phyloP scores from a whole-genome alignment of 2,329 filamentous ascomycete species.

The Colletotrichum lentis region DNA sequence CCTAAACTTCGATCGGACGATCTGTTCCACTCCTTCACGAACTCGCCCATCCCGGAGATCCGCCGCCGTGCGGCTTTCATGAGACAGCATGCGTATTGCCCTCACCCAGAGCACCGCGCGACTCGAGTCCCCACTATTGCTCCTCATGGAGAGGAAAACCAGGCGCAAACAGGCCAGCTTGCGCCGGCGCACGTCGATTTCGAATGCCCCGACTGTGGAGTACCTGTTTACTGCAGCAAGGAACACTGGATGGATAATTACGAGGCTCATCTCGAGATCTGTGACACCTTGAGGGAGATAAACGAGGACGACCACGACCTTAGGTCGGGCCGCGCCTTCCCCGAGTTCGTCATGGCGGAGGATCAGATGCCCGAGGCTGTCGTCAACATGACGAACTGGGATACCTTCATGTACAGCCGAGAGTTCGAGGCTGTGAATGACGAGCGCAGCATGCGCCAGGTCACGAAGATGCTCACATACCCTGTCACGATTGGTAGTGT shows the following conservation, averaged over 20 bases:
- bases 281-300: slow-evolving; percentile 88
- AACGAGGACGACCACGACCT: slow-evolving; percentile 99
- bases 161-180: slow-evolving; percentile 61
- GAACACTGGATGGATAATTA: slow-evolving; percentile 97
- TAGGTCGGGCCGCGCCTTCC: slow-evolving; percentile 87
- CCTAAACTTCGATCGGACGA: slow-evolving; percentile 72
- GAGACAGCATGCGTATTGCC: slow-evolving; percentile 90
- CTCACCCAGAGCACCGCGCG: slow-evolving; percentile 85
- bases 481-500: slow-evolving; percentile 91
- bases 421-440: slow-evolving; percentile 92
- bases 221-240: slow-evolving; percentile 92
- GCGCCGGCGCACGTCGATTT: slow-evolving; percentile 86
- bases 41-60: slow-evolving; percentile 88
- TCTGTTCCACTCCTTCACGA: slow-evolving; percentile 91
- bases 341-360: slow-evolving; percentile 91
- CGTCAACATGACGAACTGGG: slow-evolving; percentile 98
- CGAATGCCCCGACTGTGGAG: slow-evolving; percentile 94
- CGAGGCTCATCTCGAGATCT: slow-evolving; percentile 89
- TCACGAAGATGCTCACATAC: slow-evolving; percentile 91
- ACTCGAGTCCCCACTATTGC: slow-evolving; percentile 73
- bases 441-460: slow-evolving; percentile 89
- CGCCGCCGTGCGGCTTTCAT: slow-evolving; percentile 89
- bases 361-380: slow-evolving; percentile 90
- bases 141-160: slow-evolving; percentile 68
- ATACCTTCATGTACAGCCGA: slow-evolving; percentile 92